Conservation (phyloP, 2,329 filamentous ascomycete genomes). For the Fusarium musae region DNA sequence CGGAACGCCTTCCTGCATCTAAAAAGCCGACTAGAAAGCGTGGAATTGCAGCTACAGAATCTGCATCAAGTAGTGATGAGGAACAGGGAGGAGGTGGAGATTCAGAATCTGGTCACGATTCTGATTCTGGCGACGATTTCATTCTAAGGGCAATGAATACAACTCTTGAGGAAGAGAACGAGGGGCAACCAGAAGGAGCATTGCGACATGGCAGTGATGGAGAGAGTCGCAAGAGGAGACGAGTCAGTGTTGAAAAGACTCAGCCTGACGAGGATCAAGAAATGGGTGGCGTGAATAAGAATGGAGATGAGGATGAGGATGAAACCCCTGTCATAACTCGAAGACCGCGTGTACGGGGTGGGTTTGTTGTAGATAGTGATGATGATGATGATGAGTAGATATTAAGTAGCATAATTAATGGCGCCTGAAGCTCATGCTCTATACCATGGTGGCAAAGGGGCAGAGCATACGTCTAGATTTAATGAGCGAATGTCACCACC, state of each 20-base stretch:
- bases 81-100: not conserved
- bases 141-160: conserved; percentile 40
- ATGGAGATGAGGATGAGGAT: conserved; percentile 48
- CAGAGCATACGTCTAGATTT: not conserved
- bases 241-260: conserved; percentile 43
- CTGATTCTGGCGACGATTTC: conserved; percentile 41
- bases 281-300: conserved; percentile 43
- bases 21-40: conserved; percentile 50
- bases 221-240: conserved; percentile 52
- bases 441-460: not conserved
- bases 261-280: conserved; percentile 29
- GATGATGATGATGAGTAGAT: conserved; percentile 58
- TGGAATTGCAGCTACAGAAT: not conserved
- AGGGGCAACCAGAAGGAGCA: conserved; percentile 43
- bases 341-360: conserved; percentile 60
- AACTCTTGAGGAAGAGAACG: conserved; percentile 30
- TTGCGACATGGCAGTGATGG: conserved; percentile 48
- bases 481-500: conserved; percentile 23
- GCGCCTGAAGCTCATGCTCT: conserved; percentile 20
- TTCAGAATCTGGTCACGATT: conserved; percentile 37
- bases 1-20: conserved; percentile 4
- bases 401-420: conserved; percentile 1
- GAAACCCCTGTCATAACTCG: conserved; percentile 46
- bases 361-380: conserved; percentile 69
- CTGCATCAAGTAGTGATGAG: conserved; percentile 9